These are phyloP conservation scores for Penicillium sp. DNA, from an alignment of 2,329 filamentous ascomycete species.

Conservation along the genomic window DNA sequence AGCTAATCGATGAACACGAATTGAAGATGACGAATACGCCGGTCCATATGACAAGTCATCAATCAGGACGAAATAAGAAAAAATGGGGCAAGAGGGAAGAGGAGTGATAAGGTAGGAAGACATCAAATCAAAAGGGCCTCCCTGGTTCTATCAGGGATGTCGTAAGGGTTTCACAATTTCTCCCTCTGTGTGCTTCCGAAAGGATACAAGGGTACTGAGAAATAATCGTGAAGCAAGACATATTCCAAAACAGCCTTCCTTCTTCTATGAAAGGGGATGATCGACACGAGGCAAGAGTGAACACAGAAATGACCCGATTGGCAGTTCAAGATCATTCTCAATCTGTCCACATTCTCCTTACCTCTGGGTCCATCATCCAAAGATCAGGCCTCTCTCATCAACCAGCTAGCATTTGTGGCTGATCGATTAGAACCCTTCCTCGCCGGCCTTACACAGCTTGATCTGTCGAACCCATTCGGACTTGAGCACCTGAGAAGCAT, in stretches of 20 bases:
- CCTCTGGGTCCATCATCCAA: background rate
- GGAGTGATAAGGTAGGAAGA: background rate
- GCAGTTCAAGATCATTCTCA: background rate
- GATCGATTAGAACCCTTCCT: slow-evolving; percentile 75
- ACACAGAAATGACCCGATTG: background rate
- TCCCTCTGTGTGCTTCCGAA: slow-evolving; percentile 6
- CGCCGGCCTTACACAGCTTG: slow-evolving; percentile 92
- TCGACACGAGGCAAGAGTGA: too few species aligned
- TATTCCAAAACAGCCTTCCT: background rate
- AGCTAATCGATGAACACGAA: slow-evolving; percentile 26
- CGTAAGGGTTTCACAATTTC: slow-evolving; percentile 10
- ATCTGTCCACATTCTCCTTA: background rate
- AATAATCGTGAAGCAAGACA: slow-evolving; percentile 5
- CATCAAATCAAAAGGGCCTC: slow-evolving; percentile 13
- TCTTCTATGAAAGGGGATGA: background rate
- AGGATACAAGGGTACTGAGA: slow-evolving; percentile 4
- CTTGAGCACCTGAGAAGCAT: slow-evolving; percentile 93
- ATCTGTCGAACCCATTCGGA: slow-evolving; percentile 99
- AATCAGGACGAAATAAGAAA: background rate
- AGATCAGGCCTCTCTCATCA: background rate
- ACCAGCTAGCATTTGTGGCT: background rate
- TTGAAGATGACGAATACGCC: slow-evolving; percentile 22
- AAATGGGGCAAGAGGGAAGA: too few species aligned
- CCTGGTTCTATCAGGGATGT: slow-evolving; percentile 23
- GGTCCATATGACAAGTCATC: slow-evolving; percentile 9